A percentile compares a stretch with the other conserved stretches of the same genome.
Evolutionary conservation across 495 filamentous ascomycete genomes (phyloP).

Genomic region (Lineolata rhizophorae): DNA sequence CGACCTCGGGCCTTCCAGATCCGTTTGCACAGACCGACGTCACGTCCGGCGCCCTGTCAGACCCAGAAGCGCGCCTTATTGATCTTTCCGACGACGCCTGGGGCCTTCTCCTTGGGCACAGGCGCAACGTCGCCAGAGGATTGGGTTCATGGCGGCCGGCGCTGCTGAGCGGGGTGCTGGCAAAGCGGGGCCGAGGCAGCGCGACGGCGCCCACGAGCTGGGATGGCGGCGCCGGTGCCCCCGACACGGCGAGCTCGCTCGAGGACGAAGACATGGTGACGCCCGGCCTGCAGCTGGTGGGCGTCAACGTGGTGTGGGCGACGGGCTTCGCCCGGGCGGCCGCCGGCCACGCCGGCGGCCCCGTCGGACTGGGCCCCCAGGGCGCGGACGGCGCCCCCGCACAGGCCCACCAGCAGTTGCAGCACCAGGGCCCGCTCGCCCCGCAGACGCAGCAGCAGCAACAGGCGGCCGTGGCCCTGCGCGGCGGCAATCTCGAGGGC

Average conservation of each 20-base stretch:
- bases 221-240: conserved; percentile 23
- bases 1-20: conserved; percentile 10
- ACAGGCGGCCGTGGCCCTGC: conserved; percentile 9
- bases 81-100: conserved; percentile 67
- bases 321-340: conserved; percentile 8
- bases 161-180: conserved; percentile 49
- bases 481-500: conserved; percentile 32
- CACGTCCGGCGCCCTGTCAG: conserved; percentile 14
- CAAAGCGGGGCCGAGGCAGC: conserved; percentile 35
- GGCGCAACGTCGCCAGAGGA: conserved; percentile 43
- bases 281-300: conserved; percentile 17
- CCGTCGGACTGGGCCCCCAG: conserved; percentile 4
- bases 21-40: conserved; percentile 10
- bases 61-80: conserved; percentile 50
- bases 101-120: conserved; percentile 49
- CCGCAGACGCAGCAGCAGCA: conserved; percentile 4
- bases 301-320: conserved; percentile 37
- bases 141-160: conserved; percentile 39
- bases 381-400: background rate
- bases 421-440: conserved; percentile 6
- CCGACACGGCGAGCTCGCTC: conserved; percentile 1
- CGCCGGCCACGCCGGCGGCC: background rate
- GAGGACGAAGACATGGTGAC: conserved; percentile 12
- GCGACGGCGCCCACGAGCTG: background rate
- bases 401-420: conserved; percentile 2